Evolutionary conservation across 352 stramenopile genomes (phyloP).

Genomic region (Globisporangium nagaii): DNA sequence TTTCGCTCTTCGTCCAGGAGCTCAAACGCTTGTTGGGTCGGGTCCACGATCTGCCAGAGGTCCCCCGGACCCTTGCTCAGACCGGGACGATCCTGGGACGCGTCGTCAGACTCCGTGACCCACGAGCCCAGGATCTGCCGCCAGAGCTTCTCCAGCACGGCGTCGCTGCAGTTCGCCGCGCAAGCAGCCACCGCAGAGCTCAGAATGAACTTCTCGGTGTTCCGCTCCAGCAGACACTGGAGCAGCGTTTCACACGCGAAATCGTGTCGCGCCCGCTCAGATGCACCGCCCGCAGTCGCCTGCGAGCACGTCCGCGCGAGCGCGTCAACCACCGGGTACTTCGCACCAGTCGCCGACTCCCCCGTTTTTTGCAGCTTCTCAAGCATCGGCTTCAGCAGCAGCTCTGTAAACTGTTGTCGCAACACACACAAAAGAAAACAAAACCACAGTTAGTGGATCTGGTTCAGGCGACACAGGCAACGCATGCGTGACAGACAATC

Average conservation of each 20-base stretch:
- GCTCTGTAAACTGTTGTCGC: conserved; percentile 34
- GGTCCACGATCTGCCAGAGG: conserved; percentile 36
- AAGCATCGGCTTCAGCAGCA: conserved; percentile 60
- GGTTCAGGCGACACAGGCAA: not conserved
- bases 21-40: conserved; percentile 45
- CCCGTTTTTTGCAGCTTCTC: conserved; percentile 63
- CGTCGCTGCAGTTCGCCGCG: conserved; percentile 50
- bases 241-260: conserved; percentile 67
- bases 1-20: conserved; percentile 45
- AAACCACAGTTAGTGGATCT: not conserved
- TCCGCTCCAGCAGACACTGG: conserved; percentile 67
- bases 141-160: conserved; percentile 43
- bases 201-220: conserved; percentile 69
- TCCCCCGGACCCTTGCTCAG: not conserved
- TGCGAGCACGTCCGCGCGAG: conserved; percentile 38
- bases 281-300: not conserved
- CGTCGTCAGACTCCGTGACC: conserved; percentile 4
- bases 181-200: conserved; percentile 69
- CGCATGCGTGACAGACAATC: not conserved
- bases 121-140: conserved; percentile 27
- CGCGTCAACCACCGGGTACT: conserved; percentile 66
- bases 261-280: conserved; percentile 36
- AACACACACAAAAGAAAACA: not conserved
- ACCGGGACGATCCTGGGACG: not conserved
- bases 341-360: conserved; percentile 48